Evolutionary conservation across 495 filamentous ascomycete species (phyloP), one percentile per base, ranked within the genome.

Genomic region (Penicillium cataractarum): DNA sequence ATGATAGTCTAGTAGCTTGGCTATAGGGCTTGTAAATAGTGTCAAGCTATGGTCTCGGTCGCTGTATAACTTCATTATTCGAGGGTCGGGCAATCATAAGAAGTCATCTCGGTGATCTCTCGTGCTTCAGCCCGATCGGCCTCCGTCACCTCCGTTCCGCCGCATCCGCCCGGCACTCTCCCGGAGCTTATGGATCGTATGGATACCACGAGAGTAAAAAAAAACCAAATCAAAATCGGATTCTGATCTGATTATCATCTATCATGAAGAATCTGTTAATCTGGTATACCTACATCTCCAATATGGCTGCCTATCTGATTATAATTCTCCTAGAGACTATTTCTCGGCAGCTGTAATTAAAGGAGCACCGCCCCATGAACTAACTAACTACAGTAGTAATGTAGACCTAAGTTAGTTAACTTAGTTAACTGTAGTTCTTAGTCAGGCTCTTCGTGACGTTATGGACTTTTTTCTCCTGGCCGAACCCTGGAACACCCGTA

Each of bases 81-180:
- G 2, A 44, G n/a, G 51, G n/a, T 59, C 40, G 42, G 44, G 12
- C 39, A 40, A 10, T n/a, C 15, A n/a, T 40, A 5, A 40, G 1
- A 2, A 19, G 15, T 59, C 65, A 71, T 54, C 55, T 64, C 68
- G 65, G 65, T 72, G 65, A 71, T 63, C 60, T 62, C 60, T 60
- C 57, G 48, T 68, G 61, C 65, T 63, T 66, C 58, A 60, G 62
- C 57, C 65, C 44, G 60, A 52, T 73, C 75, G 73, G 74, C 59
- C 65, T 70, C 68, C 63, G 65, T 65, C 49, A 58, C 50, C 60
- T 68, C 71, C 68, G 74, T 70, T 74, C 76, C 76, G 74, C 61
- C 46, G 67, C 70, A 66, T 74, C 73, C 73, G 76, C 69, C 62
- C 65, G 65, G 63, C 67, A 67, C 53, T 44, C 39, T 24, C 44